Percentiles rank a stretch among this genome's conserved stretches.
phyloP scores from a whole-genome alignment of 1,139 yeast genomes.

The Citeromyces hawaiiensis region DNA sequence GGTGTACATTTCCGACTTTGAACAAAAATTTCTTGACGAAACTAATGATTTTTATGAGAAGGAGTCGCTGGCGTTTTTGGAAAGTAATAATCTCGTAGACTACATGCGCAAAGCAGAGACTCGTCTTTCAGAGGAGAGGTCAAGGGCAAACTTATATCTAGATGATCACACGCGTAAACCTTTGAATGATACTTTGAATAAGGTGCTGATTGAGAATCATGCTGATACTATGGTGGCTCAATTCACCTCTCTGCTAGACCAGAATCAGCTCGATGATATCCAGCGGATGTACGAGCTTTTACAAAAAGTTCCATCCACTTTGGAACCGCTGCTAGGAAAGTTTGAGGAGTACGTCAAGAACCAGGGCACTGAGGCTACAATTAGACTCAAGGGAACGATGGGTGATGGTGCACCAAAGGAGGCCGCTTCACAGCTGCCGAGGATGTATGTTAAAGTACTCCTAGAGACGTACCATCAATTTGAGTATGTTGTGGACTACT shows the following conservation, averaged over 20 bases:
- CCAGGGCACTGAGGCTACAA: slow-evolving; percentile 60
- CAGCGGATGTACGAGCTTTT: slow-evolving; percentile 68
- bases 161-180: slow-evolving; percentile 80
- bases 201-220: slow-evolving; percentile 68
- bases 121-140: slow-evolving; percentile 71
- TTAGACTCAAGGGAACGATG: slow-evolving; percentile 43
- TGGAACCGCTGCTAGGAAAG: slow-evolving; percentile 64
- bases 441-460: slow-evolving; percentile 66
- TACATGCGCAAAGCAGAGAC: slow-evolving; percentile 80
- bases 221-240: slow-evolving; percentile 68
- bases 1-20: slow-evolving; percentile 73
- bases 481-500: slow-evolving; percentile 49
- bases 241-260: slow-evolving; percentile 59
- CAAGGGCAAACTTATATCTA: slow-evolving; percentile 63
- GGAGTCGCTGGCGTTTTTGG: slow-evolving; percentile 58
- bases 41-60: slow-evolving; percentile 61
- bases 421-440: slow-evolving; percentile 38
- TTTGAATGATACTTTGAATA: slow-evolving; percentile 62
- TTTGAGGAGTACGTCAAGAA: slow-evolving; percentile 65
- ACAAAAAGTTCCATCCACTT: slow-evolving; percentile 59
- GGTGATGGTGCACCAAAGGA: slow-evolving; percentile 18
- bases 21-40: slow-evolving; percentile 56
- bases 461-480: slow-evolving; percentile 58
- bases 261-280: slow-evolving; percentile 65
- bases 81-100: slow-evolving; percentile 74